Evolutionary conservation across 1,139 yeast genomes (phyloP).

Genomic region (Debaryomyces fabryi): DNA sequence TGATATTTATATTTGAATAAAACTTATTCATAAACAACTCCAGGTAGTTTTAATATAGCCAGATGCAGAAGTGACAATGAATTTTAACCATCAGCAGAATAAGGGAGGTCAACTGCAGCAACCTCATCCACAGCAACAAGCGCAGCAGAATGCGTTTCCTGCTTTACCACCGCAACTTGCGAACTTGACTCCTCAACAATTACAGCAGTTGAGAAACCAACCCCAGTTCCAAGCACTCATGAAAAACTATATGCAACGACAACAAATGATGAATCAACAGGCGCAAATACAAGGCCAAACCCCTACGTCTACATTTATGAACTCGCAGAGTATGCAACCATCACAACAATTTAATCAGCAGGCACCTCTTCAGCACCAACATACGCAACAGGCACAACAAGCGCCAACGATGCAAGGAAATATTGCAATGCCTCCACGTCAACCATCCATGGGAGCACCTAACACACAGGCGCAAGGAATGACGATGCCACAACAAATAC

Average conservation of each 20-base stretch:
- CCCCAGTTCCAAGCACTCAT: conserved; percentile 49
- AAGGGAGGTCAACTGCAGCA: conserved; percentile 16
- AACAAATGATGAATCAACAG: conserved; percentile 32
- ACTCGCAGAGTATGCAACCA: conserved; percentile 5
- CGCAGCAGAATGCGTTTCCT: conserved; percentile 20
- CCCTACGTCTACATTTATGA: background rate
- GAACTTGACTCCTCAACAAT: conserved; percentile 47
- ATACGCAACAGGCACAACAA: conserved; percentile 9
- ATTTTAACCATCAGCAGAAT: conserved; percentile 19
- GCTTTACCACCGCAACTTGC: conserved; percentile 46
- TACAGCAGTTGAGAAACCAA: conserved; percentile 51
- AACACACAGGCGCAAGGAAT: conserved; percentile 6
- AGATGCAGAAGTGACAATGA: conserved; percentile 13
- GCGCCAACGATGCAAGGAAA: conserved; percentile 11
- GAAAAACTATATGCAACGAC: conserved; percentile 42
- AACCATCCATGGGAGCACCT: conserved; percentile 6
- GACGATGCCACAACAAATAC: conserved; percentile 9
- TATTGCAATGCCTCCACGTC: conserved; percentile 4
- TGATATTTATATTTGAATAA: background rate
- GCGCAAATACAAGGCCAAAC: conserved; percentile 8
- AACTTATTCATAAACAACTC: background rate
- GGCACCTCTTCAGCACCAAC: conserved; percentile 2
- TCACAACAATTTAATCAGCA: conserved; percentile 13
- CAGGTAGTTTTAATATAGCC: background rate
- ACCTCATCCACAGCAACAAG: conserved; percentile 14